Evolutionary conservation across 345 rosid genomes (phyloP).

Genomic region (Gossypium stocksii): DNA sequence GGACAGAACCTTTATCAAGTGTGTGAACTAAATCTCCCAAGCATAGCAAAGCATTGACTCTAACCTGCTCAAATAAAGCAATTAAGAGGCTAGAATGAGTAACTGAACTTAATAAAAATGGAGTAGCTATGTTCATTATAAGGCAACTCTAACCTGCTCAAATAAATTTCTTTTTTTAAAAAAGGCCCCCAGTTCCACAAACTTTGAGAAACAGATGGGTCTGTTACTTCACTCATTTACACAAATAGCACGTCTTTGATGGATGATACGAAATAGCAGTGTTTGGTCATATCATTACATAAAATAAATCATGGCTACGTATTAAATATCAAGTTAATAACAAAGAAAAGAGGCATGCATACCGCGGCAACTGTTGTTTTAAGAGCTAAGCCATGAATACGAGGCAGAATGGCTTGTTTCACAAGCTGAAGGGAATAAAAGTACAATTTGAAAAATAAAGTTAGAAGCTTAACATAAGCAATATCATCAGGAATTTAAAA

Average conservation of each 20-base stretch:
- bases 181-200: too few relatives aligned
- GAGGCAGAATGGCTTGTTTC: conserved; percentile 89
- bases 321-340: neutral
- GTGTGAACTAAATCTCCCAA: conserved; percentile 66
- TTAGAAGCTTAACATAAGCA: neutral
- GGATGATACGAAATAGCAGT: neutral
- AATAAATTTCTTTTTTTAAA: too few relatives aligned
- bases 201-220: too few relatives aligned
- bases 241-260: too few relatives aligned
- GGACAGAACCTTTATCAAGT: conserved; percentile 68
- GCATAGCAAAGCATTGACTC: conserved; percentile 91
- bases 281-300: neutral
- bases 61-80: conserved; percentile 50
- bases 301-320: neutral
- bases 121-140: too few relatives aligned
- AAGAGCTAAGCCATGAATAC: conserved; percentile 91
- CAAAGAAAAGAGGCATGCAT: conserved; percentile 20
- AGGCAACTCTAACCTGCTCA: too few relatives aligned
- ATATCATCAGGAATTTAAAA: neutral
- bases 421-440: conserved; percentile 55
- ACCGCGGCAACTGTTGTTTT: conserved; percentile 98
- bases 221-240: too few relatives aligned
- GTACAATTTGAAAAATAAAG: neutral
- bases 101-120: neutral
- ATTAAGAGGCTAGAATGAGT: conserved; percentile 8